These are phyloP conservation scores for Sarocladium oryzae DNA, from an alignment of 2,329 filamentous ascomycete genomes.

Conservation along the genomic window DNA sequence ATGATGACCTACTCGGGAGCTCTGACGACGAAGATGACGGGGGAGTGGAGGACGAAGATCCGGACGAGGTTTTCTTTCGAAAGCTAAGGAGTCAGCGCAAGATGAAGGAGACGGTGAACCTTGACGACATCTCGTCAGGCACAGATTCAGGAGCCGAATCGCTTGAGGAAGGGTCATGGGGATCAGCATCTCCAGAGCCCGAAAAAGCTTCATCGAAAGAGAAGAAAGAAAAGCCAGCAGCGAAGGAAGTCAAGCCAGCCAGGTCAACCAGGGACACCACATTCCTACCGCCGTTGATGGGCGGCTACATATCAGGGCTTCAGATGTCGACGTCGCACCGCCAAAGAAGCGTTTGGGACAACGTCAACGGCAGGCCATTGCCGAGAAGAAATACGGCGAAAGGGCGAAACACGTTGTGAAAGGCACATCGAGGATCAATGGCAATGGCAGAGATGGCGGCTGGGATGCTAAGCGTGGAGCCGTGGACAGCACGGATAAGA, in stretches of 20 bases:
- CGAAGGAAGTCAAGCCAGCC: slow-evolving; percentile 15
- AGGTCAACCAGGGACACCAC: slow-evolving; percentile 46
- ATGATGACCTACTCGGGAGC: slow-evolving; percentile 38
- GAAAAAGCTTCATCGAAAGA: slow-evolving; percentile 18
- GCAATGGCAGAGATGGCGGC: slow-evolving; percentile 35
- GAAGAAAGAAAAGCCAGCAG: slow-evolving; percentile 16
- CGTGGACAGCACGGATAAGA: slow-evolving; percentile 35
- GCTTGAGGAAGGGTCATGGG: slow-evolving; percentile 16
- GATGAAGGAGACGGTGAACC: slow-evolving; percentile 29
- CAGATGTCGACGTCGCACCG: slow-evolving; percentile 57
- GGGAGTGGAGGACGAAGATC: no score
- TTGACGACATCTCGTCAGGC: slow-evolving; percentile 32
- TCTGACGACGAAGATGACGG: slow-evolving; percentile 38
- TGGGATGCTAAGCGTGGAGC: slow-evolving; percentile 55
- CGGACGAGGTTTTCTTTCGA: slow-evolving; percentile 25
- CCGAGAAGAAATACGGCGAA: slow-evolving; percentile 72
- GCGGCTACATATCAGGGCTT: slow-evolving; percentile 72
- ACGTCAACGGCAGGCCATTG: slow-evolving; percentile 69
- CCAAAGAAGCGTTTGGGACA: slow-evolving; percentile 72
- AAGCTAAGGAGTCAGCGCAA: slow-evolving; percentile 22
- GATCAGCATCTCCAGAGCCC: slow-evolving; percentile 23
- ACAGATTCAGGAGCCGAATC: slow-evolving; percentile 20
- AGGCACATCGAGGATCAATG: slow-evolving; percentile 30
- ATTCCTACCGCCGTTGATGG: slow-evolving; percentile 71
- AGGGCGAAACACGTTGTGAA: slow-evolving; percentile 59